Evolutionary conservation across 2,329 filamentous ascomycete species (phyloP), one percentile per base, ranked within the genome.

Genomic region (Verticillium klebahnii): DNA sequence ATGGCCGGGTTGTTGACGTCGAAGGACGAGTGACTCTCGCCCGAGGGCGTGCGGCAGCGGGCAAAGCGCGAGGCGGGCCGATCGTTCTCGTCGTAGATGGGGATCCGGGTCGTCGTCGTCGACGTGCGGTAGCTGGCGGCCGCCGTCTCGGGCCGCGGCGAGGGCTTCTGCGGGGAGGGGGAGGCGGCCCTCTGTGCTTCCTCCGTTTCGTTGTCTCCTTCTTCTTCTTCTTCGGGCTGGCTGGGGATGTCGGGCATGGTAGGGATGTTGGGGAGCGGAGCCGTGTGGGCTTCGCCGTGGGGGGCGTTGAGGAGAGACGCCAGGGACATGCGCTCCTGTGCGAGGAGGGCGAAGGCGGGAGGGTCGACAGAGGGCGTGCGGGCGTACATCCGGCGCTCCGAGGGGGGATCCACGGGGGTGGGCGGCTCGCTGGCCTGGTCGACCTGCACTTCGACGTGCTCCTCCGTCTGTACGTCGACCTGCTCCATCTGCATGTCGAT

Each of bases 341-440:
- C 74, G 15, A 83, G 70, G 23, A 86, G 69, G 50, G 85, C 85
- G 68, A 82, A 83, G n/a, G 83, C 73, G 1, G 86, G 86, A 23
- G 85, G 85, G 15, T 89, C 86, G 50, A 85, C 81, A 0, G 86
- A 88, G 14, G 86, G 86, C 2, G 85, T 87, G 63, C 85, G 79
- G 14, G 85, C 80, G 70, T 81, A 87, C 65, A 76, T 75, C 32
- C 75, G 70, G 36, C 72, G 72, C 58, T 75, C 71, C 39, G 67
- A 67, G 32, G 74, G 72, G 3, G 72, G 66, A 14, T 75, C 75
- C 14, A 65, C 67, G 2, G 71, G 70, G 17, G 75, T 73, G 8
- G 73, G 71, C 12, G 73, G 73, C 55, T 74, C 70, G 32, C 68
- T 66, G 32, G 66, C 63, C 11, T 36, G 63, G 32, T 65, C 60